These are phyloP conservation scores for Sanguinoderma infundibulare DNA, from an alignment of 1,284 basidiomycete genomes.

Conservation along the genomic window DNA sequence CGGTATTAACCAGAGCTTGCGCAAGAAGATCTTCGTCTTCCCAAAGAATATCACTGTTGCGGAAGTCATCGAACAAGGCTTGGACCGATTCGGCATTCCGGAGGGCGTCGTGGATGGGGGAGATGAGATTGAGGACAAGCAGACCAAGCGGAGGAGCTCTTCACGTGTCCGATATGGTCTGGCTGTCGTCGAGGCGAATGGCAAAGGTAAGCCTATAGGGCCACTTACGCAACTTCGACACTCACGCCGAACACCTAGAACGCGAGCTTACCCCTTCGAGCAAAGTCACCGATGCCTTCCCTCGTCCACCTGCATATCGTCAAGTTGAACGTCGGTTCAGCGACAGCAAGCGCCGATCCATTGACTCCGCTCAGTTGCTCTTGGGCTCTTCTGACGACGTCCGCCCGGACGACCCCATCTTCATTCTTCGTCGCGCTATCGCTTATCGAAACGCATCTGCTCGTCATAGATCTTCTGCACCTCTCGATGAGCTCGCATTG, in stretches of 20 bases:
- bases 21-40: constrained; percentile 82
- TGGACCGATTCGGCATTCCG: constrained; percentile 91
- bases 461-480: constrained; percentile 69
- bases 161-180: constrained; percentile 84
- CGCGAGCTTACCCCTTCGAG: constrained; percentile 76
- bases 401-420: constrained; percentile 82
- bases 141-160: constrained; percentile 79
- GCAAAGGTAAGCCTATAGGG: constrained; percentile 59
- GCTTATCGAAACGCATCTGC: constrained; percentile 71
- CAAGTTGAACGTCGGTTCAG: constrained; percentile 59
- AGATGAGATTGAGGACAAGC: constrained; percentile 94
- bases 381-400: constrained; percentile 79
- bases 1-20: constrained; percentile 60
- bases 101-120: constrained; percentile 98
- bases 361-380: constrained; percentile 78
- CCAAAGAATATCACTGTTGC: constrained; percentile 95
- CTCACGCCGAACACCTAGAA: constrained; percentile 49
- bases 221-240: too few species aligned
- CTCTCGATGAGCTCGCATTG: constrained; percentile 77
- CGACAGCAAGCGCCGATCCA: constrained; percentile 83
- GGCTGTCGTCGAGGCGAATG: constrained; percentile 57
- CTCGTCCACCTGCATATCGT: constrained; percentile 74
- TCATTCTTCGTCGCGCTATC: constrained; percentile 82
- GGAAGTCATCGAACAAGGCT: constrained; percentile 90
- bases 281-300: constrained; percentile 85